Evolutionary conservation across 2,329 filamentous ascomycete genomes (phyloP).

Genomic region (Xylaria arbuscula): DNA sequence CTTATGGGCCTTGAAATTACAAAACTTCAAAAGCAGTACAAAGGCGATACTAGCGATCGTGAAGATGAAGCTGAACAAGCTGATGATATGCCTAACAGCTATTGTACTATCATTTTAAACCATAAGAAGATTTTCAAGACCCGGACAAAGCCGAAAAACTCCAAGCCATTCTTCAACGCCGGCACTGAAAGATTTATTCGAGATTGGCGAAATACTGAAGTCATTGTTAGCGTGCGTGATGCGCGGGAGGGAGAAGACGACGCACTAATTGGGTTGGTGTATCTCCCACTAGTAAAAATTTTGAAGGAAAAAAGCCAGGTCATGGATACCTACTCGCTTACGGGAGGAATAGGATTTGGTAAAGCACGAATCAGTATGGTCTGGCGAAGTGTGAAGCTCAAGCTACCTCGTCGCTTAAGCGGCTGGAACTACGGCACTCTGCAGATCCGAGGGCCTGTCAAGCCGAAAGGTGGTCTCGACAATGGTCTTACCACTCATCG

Average conservation of each 20-base stretch:
- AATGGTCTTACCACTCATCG: constrained; percentile 61
- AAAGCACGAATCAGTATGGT: constrained; percentile 76
- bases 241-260: constrained; percentile 76
- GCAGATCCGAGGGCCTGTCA: constrained; percentile 67
- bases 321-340: constrained; percentile 72
- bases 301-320: constrained; percentile 73
- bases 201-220: constrained; percentile 74
- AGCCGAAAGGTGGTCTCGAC: constrained; percentile 59
- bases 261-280: constrained; percentile 75
- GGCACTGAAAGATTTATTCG: constrained; percentile 77
- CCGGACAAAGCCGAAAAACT: constrained; percentile 80
- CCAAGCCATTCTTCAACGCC: constrained; percentile 82
- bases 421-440: constrained; percentile 81
- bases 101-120: constrained; percentile 79
- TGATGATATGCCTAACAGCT: constrained; percentile 74
- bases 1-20: constrained; percentile 75
- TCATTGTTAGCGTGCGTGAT: constrained; percentile 76
- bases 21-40: constrained; percentile 65
- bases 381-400: constrained; percentile 75
- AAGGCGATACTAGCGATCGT: constrained; percentile 59
- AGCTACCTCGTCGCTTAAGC: constrained; percentile 66
- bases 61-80: constrained; percentile 69
- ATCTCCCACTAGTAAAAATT: constrained; percentile 71
- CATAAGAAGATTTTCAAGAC: constrained; percentile 77
- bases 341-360: constrained; percentile 79